phyloP scores from a whole-genome alignment of 1,139 yeast genomes.

The Sugiyamaella castrensis region DNA sequence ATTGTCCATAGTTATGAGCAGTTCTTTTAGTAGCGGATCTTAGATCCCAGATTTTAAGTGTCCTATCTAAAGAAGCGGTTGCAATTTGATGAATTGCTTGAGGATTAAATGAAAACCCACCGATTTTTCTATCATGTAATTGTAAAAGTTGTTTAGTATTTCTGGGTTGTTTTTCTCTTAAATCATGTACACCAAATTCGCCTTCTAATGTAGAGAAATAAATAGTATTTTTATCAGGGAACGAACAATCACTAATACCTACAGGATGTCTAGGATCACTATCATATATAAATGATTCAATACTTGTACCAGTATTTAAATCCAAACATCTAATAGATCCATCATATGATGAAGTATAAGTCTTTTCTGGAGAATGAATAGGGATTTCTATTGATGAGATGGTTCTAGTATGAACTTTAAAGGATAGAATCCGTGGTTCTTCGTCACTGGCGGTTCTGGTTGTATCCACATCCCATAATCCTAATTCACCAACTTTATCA shows the following conservation, averaged over 20 bases:
- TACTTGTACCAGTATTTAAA: slow-evolving; percentile 54
- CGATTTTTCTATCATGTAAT: slow-evolving; percentile 85
- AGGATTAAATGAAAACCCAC: slow-evolving; percentile 82
- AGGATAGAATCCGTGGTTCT: slow-evolving; percentile 56
- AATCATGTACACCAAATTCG: slow-evolving; percentile 66
- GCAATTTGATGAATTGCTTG: slow-evolving; percentile 56
- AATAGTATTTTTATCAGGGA: slow-evolving; percentile 53
- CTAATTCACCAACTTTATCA: slow-evolving; percentile 78
- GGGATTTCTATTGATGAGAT: slow-evolving; percentile 63
- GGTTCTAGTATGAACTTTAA: slow-evolving; percentile 74
- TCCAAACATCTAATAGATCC: slow-evolving; percentile 78
- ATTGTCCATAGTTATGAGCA: slow-evolving; percentile 60
- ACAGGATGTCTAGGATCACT: slow-evolving; percentile 31
- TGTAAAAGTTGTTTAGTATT: slow-evolving; percentile 44
- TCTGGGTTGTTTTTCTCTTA: slow-evolving; percentile 41
- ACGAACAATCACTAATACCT: slow-evolving; percentile 50
- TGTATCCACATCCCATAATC: slow-evolving; percentile 78
- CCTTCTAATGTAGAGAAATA: slow-evolving; percentile 80
- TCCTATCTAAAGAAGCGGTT: slow-evolving; percentile 83
- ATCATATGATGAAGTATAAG: slow-evolving; percentile 78
- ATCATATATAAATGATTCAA: slow-evolving; percentile 46
- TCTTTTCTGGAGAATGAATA: slow-evolving; percentile 48
- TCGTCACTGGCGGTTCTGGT: slow-evolving; percentile 32
- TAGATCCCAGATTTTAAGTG: slow-evolving; percentile 82
- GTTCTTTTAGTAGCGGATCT: slow-evolving; percentile 49